Evolutionary conservation across 2,329 filamentous ascomycete species (phyloP).

Genomic region (Epichloe uncinata): DNA sequence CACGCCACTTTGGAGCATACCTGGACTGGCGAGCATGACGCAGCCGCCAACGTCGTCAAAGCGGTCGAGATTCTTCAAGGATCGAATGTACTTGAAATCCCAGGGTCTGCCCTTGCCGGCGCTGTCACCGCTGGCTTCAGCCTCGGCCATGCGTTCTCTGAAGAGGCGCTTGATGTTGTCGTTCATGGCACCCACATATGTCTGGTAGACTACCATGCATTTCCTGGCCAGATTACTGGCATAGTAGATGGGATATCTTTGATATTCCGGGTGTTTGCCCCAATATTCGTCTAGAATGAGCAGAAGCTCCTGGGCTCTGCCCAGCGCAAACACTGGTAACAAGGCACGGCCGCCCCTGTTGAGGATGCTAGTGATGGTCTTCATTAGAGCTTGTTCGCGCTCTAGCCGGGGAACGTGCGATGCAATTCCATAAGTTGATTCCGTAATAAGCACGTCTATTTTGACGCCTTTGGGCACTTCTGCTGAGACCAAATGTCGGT

Average conservation of each 20-base stretch:
- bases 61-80: conserved; percentile 80
- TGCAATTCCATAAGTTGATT: conserved; percentile 93
- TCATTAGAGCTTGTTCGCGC: conserved; percentile 87
- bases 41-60: conserved; percentile 94
- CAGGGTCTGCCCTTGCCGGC: conserved; percentile 74
- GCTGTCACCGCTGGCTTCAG: conserved; percentile 64
- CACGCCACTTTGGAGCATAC: conserved; percentile 96
- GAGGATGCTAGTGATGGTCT: conserved; percentile 79
- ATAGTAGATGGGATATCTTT: conserved; percentile 92
- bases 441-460: conserved; percentile 92
- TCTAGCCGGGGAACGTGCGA: conserved; percentile 85
- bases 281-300: conserved; percentile 96
- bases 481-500: conserved; percentile 88
- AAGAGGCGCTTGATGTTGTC: conserved; percentile 98
- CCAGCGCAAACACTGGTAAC: conserved; percentile 91
- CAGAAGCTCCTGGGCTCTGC: conserved; percentile 83
- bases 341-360: conserved; percentile 86
- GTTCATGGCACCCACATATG: conserved; percentile 97
- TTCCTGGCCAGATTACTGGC: conserved; percentile 88
- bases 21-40: conserved; percentile 93
- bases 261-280: conserved; percentile 76
- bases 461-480: conserved; percentile 80
- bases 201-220: conserved; percentile 98
- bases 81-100: conserved; percentile 93
- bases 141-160: conserved; percentile 79